Percentiles rank a stretch among this genome's conserved stretches.
Evolutionary conservation across 129 eudicot species (phyloP).

Genomic region (Solidago caesia): DNA sequence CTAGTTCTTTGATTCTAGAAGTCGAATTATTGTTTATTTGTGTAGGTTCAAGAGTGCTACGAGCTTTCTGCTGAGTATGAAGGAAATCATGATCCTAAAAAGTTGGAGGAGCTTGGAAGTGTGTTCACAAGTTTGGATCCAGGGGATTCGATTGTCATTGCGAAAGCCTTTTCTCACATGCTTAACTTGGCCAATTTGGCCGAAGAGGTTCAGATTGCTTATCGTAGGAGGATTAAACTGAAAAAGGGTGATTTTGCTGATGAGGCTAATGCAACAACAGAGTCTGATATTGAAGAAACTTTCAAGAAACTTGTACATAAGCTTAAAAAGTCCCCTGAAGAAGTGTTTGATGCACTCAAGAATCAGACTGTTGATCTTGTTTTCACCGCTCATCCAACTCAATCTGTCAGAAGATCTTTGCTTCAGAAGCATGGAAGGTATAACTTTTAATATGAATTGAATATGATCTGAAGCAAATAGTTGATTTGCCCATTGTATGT

Average conservation of each 20-base stretch:
- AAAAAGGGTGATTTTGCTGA: constrained; percentile 86
- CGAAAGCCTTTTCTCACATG: constrained; percentile 94
- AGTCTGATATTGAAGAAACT: constrained; percentile 95
- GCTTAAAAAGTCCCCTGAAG: constrained; percentile 90
- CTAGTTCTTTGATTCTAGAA: not conserved
- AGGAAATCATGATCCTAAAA: constrained; percentile 68
- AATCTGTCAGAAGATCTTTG: constrained; percentile 91
- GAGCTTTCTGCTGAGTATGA: constrained; percentile 97
- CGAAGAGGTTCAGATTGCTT: constrained; percentile 96
- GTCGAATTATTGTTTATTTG: not conserved
- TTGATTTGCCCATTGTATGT: not conserved
- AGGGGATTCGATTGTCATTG: constrained; percentile 89
- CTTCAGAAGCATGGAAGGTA: constrained; percentile 99
- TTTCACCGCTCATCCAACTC: constrained; percentile 97
- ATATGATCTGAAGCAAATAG: constrained; percentile 7
- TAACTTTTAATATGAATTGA: not conserved
- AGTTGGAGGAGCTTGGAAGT: constrained; percentile 88
- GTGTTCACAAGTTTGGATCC: constrained; percentile 92
- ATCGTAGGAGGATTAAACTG: constrained; percentile 73
- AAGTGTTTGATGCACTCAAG: constrained; percentile 91
- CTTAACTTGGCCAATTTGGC: constrained; percentile 98
- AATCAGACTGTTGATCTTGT: constrained; percentile 97
- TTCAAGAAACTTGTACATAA: constrained; percentile 78
- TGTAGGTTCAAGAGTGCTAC: constrained; percentile 95
- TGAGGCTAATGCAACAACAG: constrained; percentile 81